Evolutionary conservation across 2,329 filamentous ascomycete genomes (phyloP).

Genomic region (Epichloe coenophiala): DNA sequence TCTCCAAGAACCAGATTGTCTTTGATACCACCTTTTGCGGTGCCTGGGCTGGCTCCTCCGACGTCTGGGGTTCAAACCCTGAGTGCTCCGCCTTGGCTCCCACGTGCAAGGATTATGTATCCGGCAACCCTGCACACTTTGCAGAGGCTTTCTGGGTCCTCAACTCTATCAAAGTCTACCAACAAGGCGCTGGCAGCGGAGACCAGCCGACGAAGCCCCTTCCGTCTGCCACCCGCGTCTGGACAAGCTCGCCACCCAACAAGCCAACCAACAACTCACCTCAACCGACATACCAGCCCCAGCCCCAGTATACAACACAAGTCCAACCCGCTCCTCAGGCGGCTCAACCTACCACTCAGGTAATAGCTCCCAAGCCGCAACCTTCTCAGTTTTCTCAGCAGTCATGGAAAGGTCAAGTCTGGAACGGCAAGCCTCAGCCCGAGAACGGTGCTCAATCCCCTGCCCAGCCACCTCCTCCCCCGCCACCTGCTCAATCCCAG

Average conservation of each 20-base stretch:
- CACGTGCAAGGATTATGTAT: slow-evolving; percentile 62
- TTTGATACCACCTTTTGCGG: slow-evolving; percentile 82
- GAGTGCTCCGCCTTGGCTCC: slow-evolving; percentile 46
- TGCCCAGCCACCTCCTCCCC: not conserved
- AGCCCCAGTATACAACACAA: not conserved
- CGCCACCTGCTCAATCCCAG: not conserved
- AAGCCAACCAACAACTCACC: not conserved
- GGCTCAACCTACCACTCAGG: not conserved
- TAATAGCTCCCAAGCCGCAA: not conserved
- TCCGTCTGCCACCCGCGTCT: not conserved
- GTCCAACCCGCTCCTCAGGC: not conserved
- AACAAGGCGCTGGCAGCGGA: slow-evolving; percentile 6
- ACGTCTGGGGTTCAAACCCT: slow-evolving; percentile 43
- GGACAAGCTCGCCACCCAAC: not conserved
- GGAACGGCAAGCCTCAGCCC: slow-evolving; percentile 1
- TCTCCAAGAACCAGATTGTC: slow-evolving; percentile 61
- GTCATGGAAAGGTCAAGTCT: not conserved
- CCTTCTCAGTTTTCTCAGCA: not conserved
- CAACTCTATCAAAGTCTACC: slow-evolving; percentile 55
- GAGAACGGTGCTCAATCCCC: not conserved
- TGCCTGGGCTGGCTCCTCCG: slow-evolving; percentile 58
- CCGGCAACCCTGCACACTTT: slow-evolving; percentile 56
- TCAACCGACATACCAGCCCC: not conserved
- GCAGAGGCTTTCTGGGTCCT: slow-evolving; percentile 64
- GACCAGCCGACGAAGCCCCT: not conserved